Evolutionary conservation across 805 yeast species (phyloP).

Genomic region (Saturnispora ahearnii): DNA sequence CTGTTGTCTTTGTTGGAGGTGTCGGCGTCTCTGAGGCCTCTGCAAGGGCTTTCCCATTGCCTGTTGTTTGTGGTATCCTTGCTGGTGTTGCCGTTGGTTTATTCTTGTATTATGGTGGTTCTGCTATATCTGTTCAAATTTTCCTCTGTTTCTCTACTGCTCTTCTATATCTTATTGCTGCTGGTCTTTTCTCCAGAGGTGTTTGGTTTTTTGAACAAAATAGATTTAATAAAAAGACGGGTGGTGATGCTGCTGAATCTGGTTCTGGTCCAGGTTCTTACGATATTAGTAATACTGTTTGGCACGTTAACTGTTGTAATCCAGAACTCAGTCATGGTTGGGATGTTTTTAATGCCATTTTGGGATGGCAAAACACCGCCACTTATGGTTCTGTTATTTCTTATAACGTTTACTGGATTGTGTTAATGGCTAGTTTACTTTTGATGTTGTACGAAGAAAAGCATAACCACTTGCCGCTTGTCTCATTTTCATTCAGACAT

Average conservation of each 20-base stretch:
- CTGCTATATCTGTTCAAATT: slow-evolving; percentile 66
- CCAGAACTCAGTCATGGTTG: slow-evolving; percentile 85
- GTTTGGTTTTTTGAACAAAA: slow-evolving; percentile 77
- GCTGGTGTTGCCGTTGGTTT: slow-evolving; percentile 66
- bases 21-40: slow-evolving; percentile 50
- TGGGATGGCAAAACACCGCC: slow-evolving; percentile 95
- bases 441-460: slow-evolving; percentile 74
- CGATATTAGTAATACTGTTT: slow-evolving; percentile 63
- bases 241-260: slow-evolving; percentile 86
- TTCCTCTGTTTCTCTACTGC: slow-evolving; percentile 79
- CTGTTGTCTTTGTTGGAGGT: slow-evolving; percentile 89
- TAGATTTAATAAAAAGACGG: slow-evolving; percentile 51
- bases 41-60: slow-evolving; percentile 64
- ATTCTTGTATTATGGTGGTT: slow-evolving; percentile 69
- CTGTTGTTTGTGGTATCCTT: slow-evolving; percentile 72
- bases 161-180: slow-evolving; percentile 74
- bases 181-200: slow-evolving; percentile 85
- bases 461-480: slow-evolving; percentile 65
- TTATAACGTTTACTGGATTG: slow-evolving; percentile 80
- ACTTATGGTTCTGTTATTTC: slow-evolving; percentile 81
- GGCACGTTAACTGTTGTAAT: slow-evolving; percentile 95
- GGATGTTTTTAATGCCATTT: slow-evolving; percentile 86
- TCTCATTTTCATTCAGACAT: slow-evolving; percentile 35
- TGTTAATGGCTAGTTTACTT: slow-evolving; percentile 40
- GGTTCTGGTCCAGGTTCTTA: slow-evolving; percentile 93